Evolutionary conservation across 352 stramenopile genomes (phyloP), one percentile per base, ranked within the genome.

Genomic region (Phytophthora tentaculata): DNA sequence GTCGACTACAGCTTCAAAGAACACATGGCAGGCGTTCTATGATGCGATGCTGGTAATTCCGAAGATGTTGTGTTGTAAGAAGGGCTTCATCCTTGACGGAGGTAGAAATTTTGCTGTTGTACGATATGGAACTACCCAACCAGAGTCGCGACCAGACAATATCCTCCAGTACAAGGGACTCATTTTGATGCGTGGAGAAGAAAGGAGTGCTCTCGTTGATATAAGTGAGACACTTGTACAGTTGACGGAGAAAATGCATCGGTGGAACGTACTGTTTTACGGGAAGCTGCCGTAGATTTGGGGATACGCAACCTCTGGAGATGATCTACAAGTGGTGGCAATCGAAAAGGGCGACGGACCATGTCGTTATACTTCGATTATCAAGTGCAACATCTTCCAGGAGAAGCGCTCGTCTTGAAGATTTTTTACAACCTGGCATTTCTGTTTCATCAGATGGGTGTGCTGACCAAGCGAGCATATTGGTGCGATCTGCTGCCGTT

Each of bases 211-310:
- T 26, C 19, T 26, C 8, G 41, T 8, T 32, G 8, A 8, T 32
- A 32, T 32, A 32, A 8, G 8, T 3, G 28, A 8, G 28, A 8
- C 28, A 8, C 3, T 8, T 32, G 8, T 3, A 32, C 8, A 48
- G 16, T 29, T 23, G 23, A 51, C 44, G 2, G 14, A 5, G 4
- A 51, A 51, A 9, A 51, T 51, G 44, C 20, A 19, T 19, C 44
- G 8, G 5, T 51, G 44, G 44, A 51, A 51, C 13, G 17, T 26
- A 3, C 14, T 51, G 44, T 16, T 72, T 63, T 73, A 72, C 39
- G 57, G 63, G 39, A 49, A 76, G 43, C 26, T 72, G 16, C 53
- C 69, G 2, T 76, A 69, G 37, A 69, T 69, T 43, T 37, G 69
- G 7, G 69, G 63, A 2, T 76, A 67, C 32, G 58, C 43, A 24